Conservation (phyloP, 2,329 filamentous ascomycete genomes). For the Leptographium wingfieldii region DNA sequence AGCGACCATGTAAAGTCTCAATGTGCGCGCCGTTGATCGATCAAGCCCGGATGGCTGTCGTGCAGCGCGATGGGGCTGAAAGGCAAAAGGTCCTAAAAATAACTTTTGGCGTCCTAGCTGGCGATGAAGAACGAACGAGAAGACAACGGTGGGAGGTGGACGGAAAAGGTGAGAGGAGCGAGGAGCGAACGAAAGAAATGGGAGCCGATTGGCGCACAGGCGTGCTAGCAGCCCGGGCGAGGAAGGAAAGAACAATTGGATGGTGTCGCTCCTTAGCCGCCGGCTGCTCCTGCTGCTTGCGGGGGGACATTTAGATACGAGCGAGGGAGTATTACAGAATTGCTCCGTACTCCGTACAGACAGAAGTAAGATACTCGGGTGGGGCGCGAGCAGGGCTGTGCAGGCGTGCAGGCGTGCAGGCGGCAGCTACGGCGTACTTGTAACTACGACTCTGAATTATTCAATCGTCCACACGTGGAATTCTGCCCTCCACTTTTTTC, state of each 20-base stretch:
- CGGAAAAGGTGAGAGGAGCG: neutral
- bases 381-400: neutral
- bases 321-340: too few relatives aligned
- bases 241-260: too few relatives aligned
- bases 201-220: neutral
- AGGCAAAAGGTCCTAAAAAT: slow-evolving; percentile 11
- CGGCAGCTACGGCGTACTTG: neutral
- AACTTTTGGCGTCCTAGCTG: slow-evolving; percentile 7
- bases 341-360: too few relatives aligned
- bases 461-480: neutral
- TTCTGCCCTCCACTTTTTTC: neutral
- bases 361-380: too few relatives aligned
- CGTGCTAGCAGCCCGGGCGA: too few relatives aligned
- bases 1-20: neutral
- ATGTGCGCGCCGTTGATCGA: neutral
- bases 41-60: neutral
- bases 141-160: neutral
- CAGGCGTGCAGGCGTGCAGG: neutral
- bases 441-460: neutral
- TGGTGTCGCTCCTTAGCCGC: neutral
- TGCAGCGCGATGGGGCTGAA: slow-evolving; percentile 11
- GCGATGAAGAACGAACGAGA: slow-evolving; percentile 1
- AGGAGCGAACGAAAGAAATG: neutral
- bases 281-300: neutral
- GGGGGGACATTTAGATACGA: too few relatives aligned